phyloP scores from a whole-genome alignment of 208 protist genomes.

The Leishmania guyanensis region DNA sequence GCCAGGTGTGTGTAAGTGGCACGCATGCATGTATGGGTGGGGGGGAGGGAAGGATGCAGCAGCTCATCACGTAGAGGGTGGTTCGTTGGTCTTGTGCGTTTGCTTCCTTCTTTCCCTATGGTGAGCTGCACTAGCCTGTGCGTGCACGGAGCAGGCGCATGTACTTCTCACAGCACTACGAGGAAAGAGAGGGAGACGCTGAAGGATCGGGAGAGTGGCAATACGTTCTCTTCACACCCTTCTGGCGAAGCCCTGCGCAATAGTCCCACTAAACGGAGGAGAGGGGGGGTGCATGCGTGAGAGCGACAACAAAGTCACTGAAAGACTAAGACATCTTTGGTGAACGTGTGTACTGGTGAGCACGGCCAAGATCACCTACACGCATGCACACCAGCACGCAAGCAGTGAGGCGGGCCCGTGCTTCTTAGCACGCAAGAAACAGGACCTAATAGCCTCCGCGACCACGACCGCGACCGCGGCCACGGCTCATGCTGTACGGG shows the following conservation, averaged over 20 bases:
- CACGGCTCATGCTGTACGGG: conserved; percentile 51
- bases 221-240: conserved; percentile 4
- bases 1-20: background rate
- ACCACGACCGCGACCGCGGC: conserved; percentile 42
- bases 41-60: background rate
- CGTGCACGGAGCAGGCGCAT: background rate
- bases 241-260: background rate
- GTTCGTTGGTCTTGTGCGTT: background rate
- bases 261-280: background rate
- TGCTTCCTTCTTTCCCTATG: background rate
- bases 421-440: background rate
- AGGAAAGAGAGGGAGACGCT: background rate
- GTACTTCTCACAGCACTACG: background rate
- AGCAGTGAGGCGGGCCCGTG: background rate
- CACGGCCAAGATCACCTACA: background rate
- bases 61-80: background rate
- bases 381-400: background rate
- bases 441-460: conserved; percentile 31
- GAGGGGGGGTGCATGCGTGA: too few relatives aligned
- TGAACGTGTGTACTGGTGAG: background rate
- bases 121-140: background rate
- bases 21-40: background rate
- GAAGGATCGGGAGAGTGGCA: background rate
- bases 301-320: background rate
- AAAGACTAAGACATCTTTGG: background rate